These are phyloP conservation scores for Zasmidium citrigriseum DNA, from an alignment of 2,329 filamentous ascomycete genomes.

Conservation along the genomic window DNA sequence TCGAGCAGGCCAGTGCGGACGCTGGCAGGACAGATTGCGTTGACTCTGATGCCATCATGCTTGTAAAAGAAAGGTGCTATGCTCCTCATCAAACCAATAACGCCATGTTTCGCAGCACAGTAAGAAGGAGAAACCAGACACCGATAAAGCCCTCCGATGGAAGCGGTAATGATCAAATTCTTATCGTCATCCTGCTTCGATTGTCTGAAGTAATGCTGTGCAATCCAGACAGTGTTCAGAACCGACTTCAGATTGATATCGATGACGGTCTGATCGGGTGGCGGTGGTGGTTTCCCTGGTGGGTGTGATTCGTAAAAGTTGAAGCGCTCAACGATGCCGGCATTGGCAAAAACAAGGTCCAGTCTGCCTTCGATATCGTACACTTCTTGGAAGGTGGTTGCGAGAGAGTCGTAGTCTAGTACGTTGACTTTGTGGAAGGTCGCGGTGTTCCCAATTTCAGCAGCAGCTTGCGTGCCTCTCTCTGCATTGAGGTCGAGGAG, in stretches of 20 bases:
- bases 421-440: conserved; percentile 44
- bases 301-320: conserved; percentile 30
- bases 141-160: conserved; percentile 38
- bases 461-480: conserved; percentile 11
- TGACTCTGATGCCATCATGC: conserved; percentile 53
- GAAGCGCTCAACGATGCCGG: conserved; percentile 52
- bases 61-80: conserved; percentile 37
- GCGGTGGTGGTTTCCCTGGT: conserved; percentile 19
- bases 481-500: conserved; percentile 42
- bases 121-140: conserved; percentile 54
- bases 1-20: conserved; percentile 40
- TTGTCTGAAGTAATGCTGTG: conserved; percentile 48
- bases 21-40: conserved; percentile 46
- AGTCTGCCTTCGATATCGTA: conserved; percentile 38
- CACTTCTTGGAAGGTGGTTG: conserved; percentile 39
- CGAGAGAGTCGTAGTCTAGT: conserved; percentile 38
- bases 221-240: conserved; percentile 41
- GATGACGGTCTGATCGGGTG: conserved; percentile 39
- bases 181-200: conserved; percentile 29
- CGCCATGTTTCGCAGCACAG: conserved; percentile 56
- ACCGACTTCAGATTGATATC: conserved; percentile 46
- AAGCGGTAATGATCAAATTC: conserved; percentile 55
- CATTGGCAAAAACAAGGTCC: conserved; percentile 56
- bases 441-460: conserved; percentile 34
- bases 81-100: conserved; percentile 54